Conservation (phyloP, 805 yeast species). For the Sungouiozyma intestinalis region DNA sequence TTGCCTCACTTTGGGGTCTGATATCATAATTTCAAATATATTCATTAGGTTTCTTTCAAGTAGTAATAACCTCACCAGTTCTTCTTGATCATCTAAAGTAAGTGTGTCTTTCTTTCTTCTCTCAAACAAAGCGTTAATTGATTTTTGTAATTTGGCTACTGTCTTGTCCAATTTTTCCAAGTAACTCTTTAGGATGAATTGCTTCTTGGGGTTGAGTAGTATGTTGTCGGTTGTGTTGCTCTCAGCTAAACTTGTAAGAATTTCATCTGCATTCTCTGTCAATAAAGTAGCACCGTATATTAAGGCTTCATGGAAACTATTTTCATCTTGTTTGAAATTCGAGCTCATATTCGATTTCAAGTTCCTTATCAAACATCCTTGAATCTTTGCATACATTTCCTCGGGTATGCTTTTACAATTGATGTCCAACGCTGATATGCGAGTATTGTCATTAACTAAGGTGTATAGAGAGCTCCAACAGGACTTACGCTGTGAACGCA, state of each 20-base stretch:
- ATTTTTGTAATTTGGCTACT: constrained; percentile 32
- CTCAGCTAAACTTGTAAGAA: constrained; percentile 33
- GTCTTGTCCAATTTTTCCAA: constrained; percentile 32
- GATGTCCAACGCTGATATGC: constrained; percentile 58
- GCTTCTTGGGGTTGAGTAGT: constrained; percentile 8
- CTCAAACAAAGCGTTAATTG: constrained; percentile 47
- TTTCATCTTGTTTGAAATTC: constrained; percentile 26
- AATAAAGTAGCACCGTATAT: constrained; percentile 67
- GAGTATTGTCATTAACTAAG: constrained; percentile 54
- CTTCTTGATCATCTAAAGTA: constrained; percentile 62
- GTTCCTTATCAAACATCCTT: constrained; percentile 72
- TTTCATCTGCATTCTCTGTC: constrained; percentile 62
- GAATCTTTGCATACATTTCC: constrained; percentile 57
- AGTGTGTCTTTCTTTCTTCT: constrained; percentile 46
- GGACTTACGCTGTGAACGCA: constrained; percentile 40
- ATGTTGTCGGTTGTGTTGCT: constrained; percentile 18
- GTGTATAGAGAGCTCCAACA: constrained; percentile 51
- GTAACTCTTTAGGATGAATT: constrained; percentile 31
- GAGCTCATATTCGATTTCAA: constrained; percentile 50
- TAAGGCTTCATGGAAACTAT: constrained; percentile 42
- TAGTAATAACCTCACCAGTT: constrained; percentile 55
- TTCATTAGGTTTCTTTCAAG: constrained; percentile 62
- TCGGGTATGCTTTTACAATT: constrained; percentile 54
- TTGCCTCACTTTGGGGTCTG: constrained; percentile 1
- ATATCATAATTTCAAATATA: constrained; percentile 29